These are phyloP conservation scores for Avena insularis DNA, from an alignment of 176 grass and related monocot genomes.

Conservation along the genomic window DNA sequence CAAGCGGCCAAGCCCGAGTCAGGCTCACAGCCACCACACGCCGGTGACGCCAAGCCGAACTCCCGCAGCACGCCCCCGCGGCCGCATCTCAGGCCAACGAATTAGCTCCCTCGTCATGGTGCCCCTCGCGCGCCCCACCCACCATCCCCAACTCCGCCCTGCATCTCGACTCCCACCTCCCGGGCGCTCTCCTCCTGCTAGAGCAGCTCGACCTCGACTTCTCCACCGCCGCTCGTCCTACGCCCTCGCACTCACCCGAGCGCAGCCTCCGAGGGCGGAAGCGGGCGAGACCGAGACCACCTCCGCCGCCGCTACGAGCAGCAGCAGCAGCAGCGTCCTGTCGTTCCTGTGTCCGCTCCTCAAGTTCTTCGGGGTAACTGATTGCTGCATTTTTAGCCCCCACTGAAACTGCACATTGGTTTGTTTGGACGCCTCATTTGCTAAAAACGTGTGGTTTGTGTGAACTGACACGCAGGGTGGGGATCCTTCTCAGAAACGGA, in stretches of 20 bases:
- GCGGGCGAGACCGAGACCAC: not conserved
- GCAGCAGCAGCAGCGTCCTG: conserved; percentile 38
- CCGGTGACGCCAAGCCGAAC: not conserved
- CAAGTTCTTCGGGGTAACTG: conserved; percentile 77
- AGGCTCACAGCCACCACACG: conserved; percentile 10
- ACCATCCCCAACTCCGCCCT: not conserved
- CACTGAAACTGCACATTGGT: not conserved
- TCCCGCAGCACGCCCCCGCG: conserved; percentile 2
- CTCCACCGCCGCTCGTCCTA: not conserved
- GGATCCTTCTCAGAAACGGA: conserved; percentile 77
- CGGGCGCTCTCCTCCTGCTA: not conserved
- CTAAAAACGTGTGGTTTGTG: not conserved
- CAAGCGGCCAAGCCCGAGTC: not conserved
- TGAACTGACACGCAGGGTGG: conserved; percentile 59
- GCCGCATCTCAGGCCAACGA: not conserved
- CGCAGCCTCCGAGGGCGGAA: conserved; percentile 35
- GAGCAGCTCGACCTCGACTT: conserved; percentile 7
- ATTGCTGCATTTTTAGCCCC: not conserved
- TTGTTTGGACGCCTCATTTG: not conserved
- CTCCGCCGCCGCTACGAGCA: not conserved
- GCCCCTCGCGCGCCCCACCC: conserved; percentile 19
- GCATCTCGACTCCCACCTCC: not conserved
- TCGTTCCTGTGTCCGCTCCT: conserved; percentile 58
- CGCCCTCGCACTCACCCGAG: not conserved
- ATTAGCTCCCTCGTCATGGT: conserved; percentile 24